phyloP scores from a whole-genome alignment of 164 flowering plant genomes.

The Hamamelis virginiana region DNA sequence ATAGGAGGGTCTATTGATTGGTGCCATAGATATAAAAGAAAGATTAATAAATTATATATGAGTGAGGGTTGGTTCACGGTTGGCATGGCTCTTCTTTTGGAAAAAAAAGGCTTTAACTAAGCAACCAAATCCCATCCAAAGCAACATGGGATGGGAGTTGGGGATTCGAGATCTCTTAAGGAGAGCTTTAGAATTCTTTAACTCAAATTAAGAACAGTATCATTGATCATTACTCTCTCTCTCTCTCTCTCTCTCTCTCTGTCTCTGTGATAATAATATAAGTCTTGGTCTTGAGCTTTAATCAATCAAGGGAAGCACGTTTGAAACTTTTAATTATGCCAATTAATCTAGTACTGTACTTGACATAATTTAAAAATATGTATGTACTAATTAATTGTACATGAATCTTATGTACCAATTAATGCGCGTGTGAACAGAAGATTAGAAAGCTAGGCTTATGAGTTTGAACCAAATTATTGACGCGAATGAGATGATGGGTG shows the following conservation, averaged over 20 bases:
- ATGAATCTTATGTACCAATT: background rate
- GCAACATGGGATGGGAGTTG: constrained; percentile 36
- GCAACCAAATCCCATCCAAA: constrained; percentile 38
- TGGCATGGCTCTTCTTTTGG: constrained; percentile 61
- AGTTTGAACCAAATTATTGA: background rate
- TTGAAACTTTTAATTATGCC: constrained; percentile 15
- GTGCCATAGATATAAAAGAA: background rate
- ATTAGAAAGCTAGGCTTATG: background rate
- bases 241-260: constrained; percentile 7
- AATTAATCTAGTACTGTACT: constrained; percentile 2
- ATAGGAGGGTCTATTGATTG: constrained; percentile 11
- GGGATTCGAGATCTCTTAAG: constrained; percentile 48
- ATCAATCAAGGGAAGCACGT: constrained; percentile 31
- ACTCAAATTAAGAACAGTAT: constrained; percentile 21
- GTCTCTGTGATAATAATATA: constrained; percentile 5
- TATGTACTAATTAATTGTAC: background rate
- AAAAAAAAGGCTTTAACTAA: constrained; percentile 32
- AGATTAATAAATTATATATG: background rate
- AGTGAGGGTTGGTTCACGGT: constrained; percentile 39
- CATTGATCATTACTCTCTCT: constrained; percentile 19
- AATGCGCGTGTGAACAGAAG: background rate
- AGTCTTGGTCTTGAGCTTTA: constrained; percentile 21
- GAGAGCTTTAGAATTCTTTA: constrained; percentile 29
- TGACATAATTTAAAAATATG: background rate
- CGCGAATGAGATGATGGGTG: background rate